Conservation (phyloP, 192 early-diverging fungal species). For the Diversispora epigaea region DNA sequence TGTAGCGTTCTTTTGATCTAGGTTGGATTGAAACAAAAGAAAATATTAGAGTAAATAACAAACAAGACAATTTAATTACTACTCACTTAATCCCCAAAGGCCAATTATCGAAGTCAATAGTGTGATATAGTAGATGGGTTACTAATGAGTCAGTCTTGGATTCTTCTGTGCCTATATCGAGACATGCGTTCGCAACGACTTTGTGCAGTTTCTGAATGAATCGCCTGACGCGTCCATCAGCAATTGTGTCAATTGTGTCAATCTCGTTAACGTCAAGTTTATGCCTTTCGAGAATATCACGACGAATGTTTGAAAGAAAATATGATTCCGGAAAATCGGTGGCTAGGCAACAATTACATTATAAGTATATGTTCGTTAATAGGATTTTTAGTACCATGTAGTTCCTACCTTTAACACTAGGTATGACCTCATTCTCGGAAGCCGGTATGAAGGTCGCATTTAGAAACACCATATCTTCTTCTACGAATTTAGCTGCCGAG, state of each 20-base stretch:
- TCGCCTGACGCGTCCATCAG: background rate
- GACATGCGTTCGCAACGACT: conserved; percentile 21
- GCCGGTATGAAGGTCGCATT: conserved; percentile 23
- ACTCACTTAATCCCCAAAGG: conserved; percentile 27
- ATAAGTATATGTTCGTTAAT: conserved; percentile 18
- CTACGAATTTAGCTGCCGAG: background rate
- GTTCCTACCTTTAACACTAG: conserved; percentile 28
- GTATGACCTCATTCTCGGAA: conserved; percentile 3
- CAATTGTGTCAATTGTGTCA: background rate
- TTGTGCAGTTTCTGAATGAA: conserved; percentile 6
- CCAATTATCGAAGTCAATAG: conserved; percentile 15
- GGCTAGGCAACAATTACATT: conserved; percentile 17
- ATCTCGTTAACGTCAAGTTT: conserved; percentile 4
- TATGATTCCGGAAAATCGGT: conserved; percentile 9
- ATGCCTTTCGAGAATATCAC: conserved; percentile 5
- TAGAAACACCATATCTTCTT: conserved; percentile 10
- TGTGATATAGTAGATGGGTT: conserved; percentile 15
- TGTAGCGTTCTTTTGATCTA: conserved; percentile 21
- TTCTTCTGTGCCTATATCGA: conserved; percentile 19
- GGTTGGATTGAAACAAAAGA: conserved; percentile 1
- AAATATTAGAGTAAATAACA: conserved; percentile 15
- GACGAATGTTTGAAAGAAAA: background rate
- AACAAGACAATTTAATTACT: conserved; percentile 10
- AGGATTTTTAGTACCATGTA: background rate
- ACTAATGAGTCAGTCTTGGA: conserved; percentile 26